These are phyloP conservation scores for Alternaria hordeiaustralica DNA, from an alignment of 2,329 filamentous ascomycete species.

Conservation along the genomic window DNA sequence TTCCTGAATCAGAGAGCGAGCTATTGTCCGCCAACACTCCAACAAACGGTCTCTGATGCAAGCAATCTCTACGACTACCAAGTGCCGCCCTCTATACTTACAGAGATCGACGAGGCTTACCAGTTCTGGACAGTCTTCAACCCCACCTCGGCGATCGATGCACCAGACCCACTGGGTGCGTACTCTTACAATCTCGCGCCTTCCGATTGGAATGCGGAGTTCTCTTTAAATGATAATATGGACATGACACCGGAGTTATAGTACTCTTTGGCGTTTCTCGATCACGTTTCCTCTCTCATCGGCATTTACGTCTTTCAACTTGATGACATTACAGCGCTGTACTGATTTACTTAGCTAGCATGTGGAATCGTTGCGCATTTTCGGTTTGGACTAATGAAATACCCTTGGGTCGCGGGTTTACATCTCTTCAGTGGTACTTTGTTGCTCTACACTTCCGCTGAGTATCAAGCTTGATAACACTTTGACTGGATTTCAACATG, in stretches of 20 bases:
- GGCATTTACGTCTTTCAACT: background rate
- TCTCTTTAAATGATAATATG: constrained; percentile 34
- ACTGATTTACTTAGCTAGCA: background rate
- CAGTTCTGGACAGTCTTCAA: constrained; percentile 42
- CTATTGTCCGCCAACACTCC: constrained; percentile 18
- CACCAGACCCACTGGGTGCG: constrained; percentile 25
- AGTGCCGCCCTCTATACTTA: constrained; percentile 4
- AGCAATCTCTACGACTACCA: constrained; percentile 22
- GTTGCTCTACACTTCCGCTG: background rate
- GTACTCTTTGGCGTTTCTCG: background rate
- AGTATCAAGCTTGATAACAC: background rate
- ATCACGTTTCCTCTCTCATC: background rate
- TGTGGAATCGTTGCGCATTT: background rate
- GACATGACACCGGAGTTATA: constrained; percentile 20
- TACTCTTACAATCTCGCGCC: constrained; percentile 34
- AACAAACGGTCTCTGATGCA: constrained; percentile 6
- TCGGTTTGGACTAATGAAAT: background rate
- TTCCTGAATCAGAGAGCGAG: constrained; percentile 39
- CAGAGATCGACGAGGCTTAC: constrained; percentile 36
- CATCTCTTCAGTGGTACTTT: background rate
- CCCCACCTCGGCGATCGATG: constrained; percentile 31
- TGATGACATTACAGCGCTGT: background rate
- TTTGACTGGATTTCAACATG: background rate
- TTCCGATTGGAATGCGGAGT: constrained; percentile 44
- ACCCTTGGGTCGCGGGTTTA: background rate